Base-by-base conservation (phyloP, 331 rosid species). In the Acacia concinna region DNA sequence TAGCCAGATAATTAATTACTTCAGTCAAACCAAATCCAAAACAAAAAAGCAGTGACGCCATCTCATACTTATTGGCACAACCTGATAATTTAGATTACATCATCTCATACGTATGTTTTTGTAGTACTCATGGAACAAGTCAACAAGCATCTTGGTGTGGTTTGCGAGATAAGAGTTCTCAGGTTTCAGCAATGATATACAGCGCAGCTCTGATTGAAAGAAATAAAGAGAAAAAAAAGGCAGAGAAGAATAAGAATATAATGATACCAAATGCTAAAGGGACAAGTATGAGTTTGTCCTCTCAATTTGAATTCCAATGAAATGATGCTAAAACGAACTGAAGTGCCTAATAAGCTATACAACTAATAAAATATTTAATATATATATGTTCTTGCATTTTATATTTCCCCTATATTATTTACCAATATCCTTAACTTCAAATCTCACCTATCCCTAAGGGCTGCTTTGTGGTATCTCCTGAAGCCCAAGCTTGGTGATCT, bases 401-500 rank as follows among this genome's bases (percentile, higher is more conserved):
- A 38, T 38, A 38, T 38, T 8, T 38, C 41, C 8, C 8, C 41
- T 37, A 37, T 8, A 37, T 10, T 6, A 37, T 2, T 38, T 43
- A 31, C 43, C 52, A 49, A 23, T 34, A 40, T 63, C 70, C 77
- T 37, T 62, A 38, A 43, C 56, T 74, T 91, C 87, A 95, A 78
- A 95, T 86, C 83, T 95, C 85, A 76, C 99, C 99, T 4, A 98
- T 93, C 56, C 99, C 99, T 62, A 95, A 89, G 83, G 99, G 88
- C 75, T 89, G 97, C 89, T 98, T 93, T 41, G 99, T 90, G 38
- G 87, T 51, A 88, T 95, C 96, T 71, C 98, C 99, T 10, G 97
- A 84, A 56, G 99, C 97, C 99, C 99, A 93, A 43, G 96, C 96
- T 79, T 85, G 78, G 84, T 95, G 93, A 84, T 95, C 99, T 88